phyloP scores from a whole-genome alignment of 129 eudicot genomes.

The Tagetes erecta region DNA sequence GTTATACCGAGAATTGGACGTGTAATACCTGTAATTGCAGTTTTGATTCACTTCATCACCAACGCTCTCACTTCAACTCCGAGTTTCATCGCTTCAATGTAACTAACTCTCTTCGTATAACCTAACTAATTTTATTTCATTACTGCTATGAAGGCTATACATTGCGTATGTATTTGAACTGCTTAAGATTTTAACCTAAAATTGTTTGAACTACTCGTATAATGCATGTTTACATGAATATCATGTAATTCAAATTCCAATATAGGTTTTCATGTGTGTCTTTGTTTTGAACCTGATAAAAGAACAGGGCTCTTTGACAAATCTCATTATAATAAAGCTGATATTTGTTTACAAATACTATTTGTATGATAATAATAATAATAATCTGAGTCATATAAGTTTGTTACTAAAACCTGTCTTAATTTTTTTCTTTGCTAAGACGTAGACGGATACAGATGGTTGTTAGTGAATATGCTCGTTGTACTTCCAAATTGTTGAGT shows the following conservation, averaged over 20 bases:
- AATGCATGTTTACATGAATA: neutral
- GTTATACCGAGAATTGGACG: conserved; percentile 42
- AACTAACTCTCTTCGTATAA: conserved; percentile 18
- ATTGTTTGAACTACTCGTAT: neutral
- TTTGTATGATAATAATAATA: too few species aligned
- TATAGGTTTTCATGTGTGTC: neutral
- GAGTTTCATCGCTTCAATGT: conserved; percentile 79
- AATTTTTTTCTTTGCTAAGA: neutral
- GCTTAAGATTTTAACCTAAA: neutral
- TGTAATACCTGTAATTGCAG: conserved; percentile 63
- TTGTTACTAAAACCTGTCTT: neutral
- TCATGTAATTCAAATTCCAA: neutral
- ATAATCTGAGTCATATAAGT: neutral
- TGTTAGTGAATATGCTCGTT: neutral
- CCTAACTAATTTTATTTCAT: conserved; percentile 9
- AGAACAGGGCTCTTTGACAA: neutral
- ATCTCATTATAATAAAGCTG: neutral
- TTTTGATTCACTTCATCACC: conserved; percentile 65
- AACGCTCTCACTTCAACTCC: conserved; percentile 79
- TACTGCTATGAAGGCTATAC: neutral
- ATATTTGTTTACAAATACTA: neutral
- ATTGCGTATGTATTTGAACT: neutral
- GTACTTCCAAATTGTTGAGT: neutral
- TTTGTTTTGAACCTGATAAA: neutral
- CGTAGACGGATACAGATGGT: neutral